phyloP scores from a whole-genome alignment of 1,139 yeast species.

The Geotrichum aggregatum region DNA sequence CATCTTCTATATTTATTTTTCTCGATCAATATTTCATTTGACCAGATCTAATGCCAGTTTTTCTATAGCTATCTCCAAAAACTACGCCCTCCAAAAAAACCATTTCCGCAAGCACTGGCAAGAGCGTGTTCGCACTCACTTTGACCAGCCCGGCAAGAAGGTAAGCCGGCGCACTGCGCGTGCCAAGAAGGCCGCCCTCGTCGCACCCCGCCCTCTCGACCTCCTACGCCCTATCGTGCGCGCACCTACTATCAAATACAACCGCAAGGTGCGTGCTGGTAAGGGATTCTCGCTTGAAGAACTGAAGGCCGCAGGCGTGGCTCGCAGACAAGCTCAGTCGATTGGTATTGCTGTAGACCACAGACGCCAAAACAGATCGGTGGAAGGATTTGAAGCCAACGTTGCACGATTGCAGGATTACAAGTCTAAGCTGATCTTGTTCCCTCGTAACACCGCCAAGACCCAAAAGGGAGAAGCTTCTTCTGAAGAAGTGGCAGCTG shows the following conservation, averaged over 20 bases:
- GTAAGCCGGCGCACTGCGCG: constrained; percentile 93
- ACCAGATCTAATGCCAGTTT: too few relatives aligned
- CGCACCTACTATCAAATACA: constrained; percentile 97
- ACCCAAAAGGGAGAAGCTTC: constrained; percentile 48
- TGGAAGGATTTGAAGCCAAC: constrained; percentile 90
- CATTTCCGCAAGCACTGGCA: constrained; percentile 99
- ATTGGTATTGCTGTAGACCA: constrained; percentile 98
- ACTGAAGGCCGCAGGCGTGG: constrained; percentile 95
- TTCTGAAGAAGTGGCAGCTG: constrained; percentile 64
- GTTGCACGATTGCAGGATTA: constrained; percentile 96
- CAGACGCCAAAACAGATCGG: constrained; percentile 99
- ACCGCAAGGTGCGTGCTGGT: constrained; percentile 99
- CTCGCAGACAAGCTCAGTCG: constrained; percentile 96
- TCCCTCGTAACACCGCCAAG: constrained; percentile 81
- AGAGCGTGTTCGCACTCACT: constrained; percentile 98
- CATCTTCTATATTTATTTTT: too few relatives aligned
- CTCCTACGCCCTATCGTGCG: constrained; percentile 95
- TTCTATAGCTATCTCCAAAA: constrained; percentile 85
- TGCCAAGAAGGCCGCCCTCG: constrained; percentile 87
- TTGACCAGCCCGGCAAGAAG: constrained; percentile 99
- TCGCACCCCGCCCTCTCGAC: constrained; percentile 98
- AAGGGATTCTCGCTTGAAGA: constrained; percentile 98
- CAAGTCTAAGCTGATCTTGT: constrained; percentile 91
- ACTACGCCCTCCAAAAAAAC: constrained; percentile 61
- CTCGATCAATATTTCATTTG: too few relatives aligned